Percentiles rank a stretch among this genome's conserved stretches.
Evolutionary conservation across 2,329 filamentous ascomycete genomes (phyloP).

Genomic region (Aureobasidium sp.): DNA sequence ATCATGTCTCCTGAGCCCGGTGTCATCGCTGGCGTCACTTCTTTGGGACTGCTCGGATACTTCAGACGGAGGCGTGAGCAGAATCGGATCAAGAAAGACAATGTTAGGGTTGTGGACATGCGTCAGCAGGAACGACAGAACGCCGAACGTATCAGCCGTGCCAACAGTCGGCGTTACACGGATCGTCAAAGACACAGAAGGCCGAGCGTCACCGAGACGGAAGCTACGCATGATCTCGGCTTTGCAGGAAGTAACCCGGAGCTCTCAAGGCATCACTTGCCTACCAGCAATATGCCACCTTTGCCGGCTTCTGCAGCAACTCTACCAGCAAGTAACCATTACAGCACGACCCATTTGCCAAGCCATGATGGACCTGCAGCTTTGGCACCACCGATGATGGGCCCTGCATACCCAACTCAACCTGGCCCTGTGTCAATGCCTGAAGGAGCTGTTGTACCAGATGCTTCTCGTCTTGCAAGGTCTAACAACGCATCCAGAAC

Average conservation of each 20-base stretch:
- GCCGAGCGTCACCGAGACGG: slow-evolving; percentile 22
- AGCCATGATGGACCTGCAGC: background rate
- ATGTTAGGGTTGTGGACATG: slow-evolving; percentile 50
- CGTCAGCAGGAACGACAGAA: slow-evolving; percentile 39
- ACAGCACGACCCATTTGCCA: background rate
- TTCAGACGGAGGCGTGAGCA: slow-evolving; percentile 37
- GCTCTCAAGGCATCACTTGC: slow-evolving; percentile 29
- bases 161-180: slow-evolving; percentile 18
- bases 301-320: slow-evolving; percentile 24
- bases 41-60: slow-evolving; percentile 30
- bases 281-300: slow-evolving; percentile 23
- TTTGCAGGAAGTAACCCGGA: slow-evolving; percentile 36
- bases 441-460: slow-evolving; percentile 15
- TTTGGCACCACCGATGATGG: background rate
- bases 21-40: slow-evolving; percentile 40
- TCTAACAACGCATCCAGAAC: slow-evolving; percentile 7
- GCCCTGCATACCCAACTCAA: slow-evolving; percentile 14
- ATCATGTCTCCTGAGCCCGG: slow-evolving; percentile 25
- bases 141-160: slow-evolving; percentile 24
- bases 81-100: slow-evolving; percentile 48
- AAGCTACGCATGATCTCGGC: slow-evolving; percentile 29
- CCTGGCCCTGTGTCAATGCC: slow-evolving; percentile 27
- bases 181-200: slow-evolving; percentile 22
- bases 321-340: slow-evolving; percentile 11
- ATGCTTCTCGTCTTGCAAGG: slow-evolving; percentile 10